Evolutionary conservation across 306 rosid species (phyloP).

Genomic region (Pterocarpus macrocarpus): DNA sequence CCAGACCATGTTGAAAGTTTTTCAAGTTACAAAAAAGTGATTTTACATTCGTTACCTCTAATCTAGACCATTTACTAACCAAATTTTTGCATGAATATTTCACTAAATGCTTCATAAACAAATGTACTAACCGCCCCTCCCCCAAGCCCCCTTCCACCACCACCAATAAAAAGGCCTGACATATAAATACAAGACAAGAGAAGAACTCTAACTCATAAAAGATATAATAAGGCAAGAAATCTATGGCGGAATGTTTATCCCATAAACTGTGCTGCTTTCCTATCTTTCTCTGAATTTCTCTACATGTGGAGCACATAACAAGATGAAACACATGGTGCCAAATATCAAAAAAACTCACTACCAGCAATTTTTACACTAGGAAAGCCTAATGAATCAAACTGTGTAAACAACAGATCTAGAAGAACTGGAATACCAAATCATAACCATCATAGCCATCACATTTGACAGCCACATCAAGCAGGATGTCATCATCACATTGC

Average conservation of each 20-base stretch:
- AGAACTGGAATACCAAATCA: constrained; percentile 81
- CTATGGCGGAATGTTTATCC: constrained; percentile 12
- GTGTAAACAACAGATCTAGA: neutral
- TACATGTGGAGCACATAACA: constrained; percentile 32
- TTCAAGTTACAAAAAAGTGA: constrained; percentile 22
- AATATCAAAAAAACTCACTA: constrained; percentile 34
- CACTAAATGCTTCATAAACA: constrained; percentile 38
- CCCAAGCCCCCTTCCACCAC: neutral
- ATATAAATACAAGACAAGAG: constrained; percentile 1
- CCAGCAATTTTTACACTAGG: constrained; percentile 9
- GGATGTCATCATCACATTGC: constrained; percentile 74
- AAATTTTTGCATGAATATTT: constrained; percentile 37
- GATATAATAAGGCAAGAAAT: constrained; percentile 17
- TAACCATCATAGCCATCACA: constrained; percentile 98
- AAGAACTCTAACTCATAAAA: constrained; percentile 23
- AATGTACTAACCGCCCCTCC: neutral
- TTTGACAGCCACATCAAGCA: constrained; percentile 82
- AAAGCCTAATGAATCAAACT: constrained; percentile 23
- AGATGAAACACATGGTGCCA: constrained; percentile 4
- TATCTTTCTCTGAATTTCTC: constrained; percentile 33
- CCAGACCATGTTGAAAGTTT: constrained; percentile 28
- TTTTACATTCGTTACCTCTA: constrained; percentile 37
- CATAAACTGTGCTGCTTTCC: neutral
- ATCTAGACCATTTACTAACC: constrained; percentile 27
- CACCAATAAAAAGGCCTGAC: neutral